Conservation (phyloP, 495 filamentous ascomycete species). For the Evernia prunastri region DNA sequence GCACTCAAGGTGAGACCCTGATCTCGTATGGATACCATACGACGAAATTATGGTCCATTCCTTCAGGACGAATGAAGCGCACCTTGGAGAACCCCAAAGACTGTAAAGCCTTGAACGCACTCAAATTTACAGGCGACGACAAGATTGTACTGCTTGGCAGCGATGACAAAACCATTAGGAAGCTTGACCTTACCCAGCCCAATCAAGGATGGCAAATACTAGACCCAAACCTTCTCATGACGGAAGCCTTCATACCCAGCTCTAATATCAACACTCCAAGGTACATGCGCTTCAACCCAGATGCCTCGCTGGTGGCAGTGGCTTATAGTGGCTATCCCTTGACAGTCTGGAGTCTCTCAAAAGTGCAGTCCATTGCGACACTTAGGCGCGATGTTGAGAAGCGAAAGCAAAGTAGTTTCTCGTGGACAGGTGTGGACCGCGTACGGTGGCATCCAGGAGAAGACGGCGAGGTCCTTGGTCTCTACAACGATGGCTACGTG, state of each 20-base stretch:
- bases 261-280: constrained; percentile 11
- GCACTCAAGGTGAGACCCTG: constrained; percentile 14
- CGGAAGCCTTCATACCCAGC: constrained; percentile 6
- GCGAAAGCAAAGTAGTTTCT: background rate
- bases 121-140: constrained; percentile 17
- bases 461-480: background rate
- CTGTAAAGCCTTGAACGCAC: constrained; percentile 23
- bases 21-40: constrained; percentile 22
- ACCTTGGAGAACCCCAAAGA: constrained; percentile 15
- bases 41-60: constrained; percentile 22
- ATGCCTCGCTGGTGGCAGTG: constrained; percentile 23
- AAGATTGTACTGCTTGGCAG: constrained; percentile 20
- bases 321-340: constrained; percentile 26
- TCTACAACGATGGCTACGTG: constrained; percentile 9
- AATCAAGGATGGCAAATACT: constrained; percentile 22
- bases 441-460: constrained; percentile 1
- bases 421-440: background rate
- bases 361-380: background rate
- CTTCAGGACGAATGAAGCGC: constrained; percentile 6
- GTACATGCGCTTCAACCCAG: constrained; percentile 21
- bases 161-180: constrained; percentile 25
- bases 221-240: constrained; percentile 11
- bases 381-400: background rate
- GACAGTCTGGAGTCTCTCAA: constrained; percentile 21
- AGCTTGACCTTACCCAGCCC: constrained; percentile 13